phyloP scores from a whole-genome alignment of 2,329 filamentous ascomycete species.

The Fusarium sulawesiense region DNA sequence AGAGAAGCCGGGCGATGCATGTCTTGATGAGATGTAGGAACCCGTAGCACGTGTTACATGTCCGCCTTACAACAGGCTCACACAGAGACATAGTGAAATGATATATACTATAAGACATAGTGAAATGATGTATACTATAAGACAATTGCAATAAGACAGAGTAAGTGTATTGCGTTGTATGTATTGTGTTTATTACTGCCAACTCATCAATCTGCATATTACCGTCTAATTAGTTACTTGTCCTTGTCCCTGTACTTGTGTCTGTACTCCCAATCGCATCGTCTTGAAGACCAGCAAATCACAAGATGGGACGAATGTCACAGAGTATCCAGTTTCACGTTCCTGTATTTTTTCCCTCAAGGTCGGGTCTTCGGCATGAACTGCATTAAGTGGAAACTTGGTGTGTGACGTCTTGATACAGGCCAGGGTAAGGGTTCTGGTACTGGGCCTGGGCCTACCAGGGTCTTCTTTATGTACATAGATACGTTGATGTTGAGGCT shows the following conservation, averaged over 20 bases:
- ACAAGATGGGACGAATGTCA: conserved; percentile 4
- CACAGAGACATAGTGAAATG: neutral
- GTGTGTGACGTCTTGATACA: conserved; percentile 14
- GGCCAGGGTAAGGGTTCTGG: conserved; percentile 1
- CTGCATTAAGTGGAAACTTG: conserved; percentile 19
- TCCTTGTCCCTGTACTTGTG: neutral
- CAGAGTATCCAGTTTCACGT: neutral
- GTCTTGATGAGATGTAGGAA: conserved; percentile 13
- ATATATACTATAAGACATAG: neutral
- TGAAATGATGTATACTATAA: neutral
- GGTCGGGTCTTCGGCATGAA: conserved; percentile 27
- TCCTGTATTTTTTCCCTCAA: neutral
- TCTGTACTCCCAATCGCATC: neutral
- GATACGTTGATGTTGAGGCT: neutral
- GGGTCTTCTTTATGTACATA: neutral
- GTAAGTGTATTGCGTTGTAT: neutral
- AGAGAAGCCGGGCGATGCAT: conserved; percentile 1
- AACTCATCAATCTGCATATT: conserved; percentile 19
- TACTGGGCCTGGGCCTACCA: neutral
- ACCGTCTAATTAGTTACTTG: neutral
- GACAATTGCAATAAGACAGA: neutral
- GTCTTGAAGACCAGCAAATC: conserved; percentile 14
- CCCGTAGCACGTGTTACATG: conserved; percentile 4
- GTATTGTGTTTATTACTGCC: conserved; percentile 5
- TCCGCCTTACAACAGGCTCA: conserved; percentile 1